Percentiles rank a stretch among this genome's conserved stretches.
These are phyloP conservation scores for Hydnomerulius pinastri DNA, from an alignment of 768 basidiomycete species.

Conservation along the genomic window DNA sequence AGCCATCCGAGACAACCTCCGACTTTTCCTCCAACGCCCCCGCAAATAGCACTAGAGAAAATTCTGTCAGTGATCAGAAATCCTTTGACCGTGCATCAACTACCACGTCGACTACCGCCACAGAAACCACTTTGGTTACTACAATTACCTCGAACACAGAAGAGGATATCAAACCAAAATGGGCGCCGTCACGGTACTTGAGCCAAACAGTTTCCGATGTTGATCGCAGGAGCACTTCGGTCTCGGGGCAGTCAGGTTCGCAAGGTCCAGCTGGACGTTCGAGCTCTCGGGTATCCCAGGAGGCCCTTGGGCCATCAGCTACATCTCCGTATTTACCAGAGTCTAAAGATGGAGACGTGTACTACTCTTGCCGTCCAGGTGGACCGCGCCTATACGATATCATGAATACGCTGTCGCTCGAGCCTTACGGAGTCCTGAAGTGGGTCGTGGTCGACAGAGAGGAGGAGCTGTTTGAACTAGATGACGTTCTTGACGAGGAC, in stretches of 20 bases:
- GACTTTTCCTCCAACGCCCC: slow-evolving; percentile 1
- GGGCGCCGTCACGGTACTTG: slow-evolving; percentile 2
- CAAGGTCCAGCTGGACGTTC: slow-evolving; percentile 28
- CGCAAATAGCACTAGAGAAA: neutral
- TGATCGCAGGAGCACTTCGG: slow-evolving; percentile 4
- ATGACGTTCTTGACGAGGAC: slow-evolving; percentile 71
- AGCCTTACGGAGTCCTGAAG: slow-evolving; percentile 61
- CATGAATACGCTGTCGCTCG: slow-evolving; percentile 57
- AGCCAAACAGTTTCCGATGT: neutral
- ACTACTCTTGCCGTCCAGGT: slow-evolving; percentile 65
- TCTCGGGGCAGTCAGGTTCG: slow-evolving; percentile 15
- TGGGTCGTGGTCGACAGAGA: slow-evolving; percentile 75
- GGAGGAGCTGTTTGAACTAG: slow-evolving; percentile 73
- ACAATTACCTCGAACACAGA: slow-evolving; percentile 9
- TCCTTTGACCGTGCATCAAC: slow-evolving; percentile 5
- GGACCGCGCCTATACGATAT: slow-evolving; percentile 69
- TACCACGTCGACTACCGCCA: slow-evolving; percentile 11
- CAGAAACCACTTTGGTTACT: slow-evolving; percentile 8
- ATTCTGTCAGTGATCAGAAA: slow-evolving; percentile 7
- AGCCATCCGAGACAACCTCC: slow-evolving; percentile 1
- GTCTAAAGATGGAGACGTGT: slow-evolving; percentile 47
- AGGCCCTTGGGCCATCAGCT: slow-evolving; percentile 54
- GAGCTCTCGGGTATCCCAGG: slow-evolving; percentile 42
- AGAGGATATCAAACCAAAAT: slow-evolving; percentile 27
- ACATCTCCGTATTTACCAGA: slow-evolving; percentile 50